Evolutionary conservation across 2,329 filamentous ascomycete species (phyloP).

Genomic region (Hypocreales sp.): DNA sequence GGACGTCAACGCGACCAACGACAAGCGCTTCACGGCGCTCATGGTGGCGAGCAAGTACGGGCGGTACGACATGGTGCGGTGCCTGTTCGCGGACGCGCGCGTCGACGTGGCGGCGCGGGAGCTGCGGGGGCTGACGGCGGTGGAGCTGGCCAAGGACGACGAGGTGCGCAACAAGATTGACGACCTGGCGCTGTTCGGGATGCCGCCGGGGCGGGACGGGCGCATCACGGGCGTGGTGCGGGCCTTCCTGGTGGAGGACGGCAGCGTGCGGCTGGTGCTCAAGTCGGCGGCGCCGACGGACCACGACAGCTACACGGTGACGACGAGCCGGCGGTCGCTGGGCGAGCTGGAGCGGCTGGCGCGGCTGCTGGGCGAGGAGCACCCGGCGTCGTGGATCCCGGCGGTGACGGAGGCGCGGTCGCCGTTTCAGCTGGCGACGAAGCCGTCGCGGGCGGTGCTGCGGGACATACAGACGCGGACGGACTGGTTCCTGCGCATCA

Average conservation of each 20-base stretch:
- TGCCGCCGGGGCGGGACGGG: slow-evolving; percentile 54
- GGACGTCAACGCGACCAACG: slow-evolving; percentile 92
- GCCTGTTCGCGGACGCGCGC: slow-evolving; percentile 72
- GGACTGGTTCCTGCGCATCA: slow-evolving; percentile 74
- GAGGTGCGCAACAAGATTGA: slow-evolving; percentile 95
- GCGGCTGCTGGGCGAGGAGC: slow-evolving; percentile 69
- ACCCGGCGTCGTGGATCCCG: slow-evolving; percentile 91
- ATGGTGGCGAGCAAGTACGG: slow-evolving; percentile 99
- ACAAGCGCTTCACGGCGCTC: slow-evolving; percentile 84
- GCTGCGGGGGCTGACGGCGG: slow-evolving; percentile 74
- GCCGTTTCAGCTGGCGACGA: slow-evolving; percentile 85
- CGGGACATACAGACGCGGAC: slow-evolving; percentile 77
- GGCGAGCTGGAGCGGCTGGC: slow-evolving; percentile 84
- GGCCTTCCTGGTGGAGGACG: slow-evolving; percentile 95
- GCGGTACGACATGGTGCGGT: slow-evolving; percentile 79
- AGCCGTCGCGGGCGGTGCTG: slow-evolving; percentile 73
- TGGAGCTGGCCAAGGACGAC: slow-evolving; percentile 94
- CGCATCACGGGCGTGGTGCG: slow-evolving; percentile 86
- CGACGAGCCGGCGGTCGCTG: slow-evolving; percentile 78
- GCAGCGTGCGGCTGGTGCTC: slow-evolving; percentile 77
- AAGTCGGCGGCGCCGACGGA: slow-evolving; percentile 85
- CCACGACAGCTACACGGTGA: slow-evolving; percentile 76
- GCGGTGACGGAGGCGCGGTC: slow-evolving; percentile 62
- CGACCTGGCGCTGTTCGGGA: slow-evolving; percentile 74
- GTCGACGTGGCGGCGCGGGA: slow-evolving; percentile 79